Percentiles rank a stretch among this genome's conserved stretches.
Conservation (phyloP, 441 rosid genomes). For the Daphne laureola region DNA sequence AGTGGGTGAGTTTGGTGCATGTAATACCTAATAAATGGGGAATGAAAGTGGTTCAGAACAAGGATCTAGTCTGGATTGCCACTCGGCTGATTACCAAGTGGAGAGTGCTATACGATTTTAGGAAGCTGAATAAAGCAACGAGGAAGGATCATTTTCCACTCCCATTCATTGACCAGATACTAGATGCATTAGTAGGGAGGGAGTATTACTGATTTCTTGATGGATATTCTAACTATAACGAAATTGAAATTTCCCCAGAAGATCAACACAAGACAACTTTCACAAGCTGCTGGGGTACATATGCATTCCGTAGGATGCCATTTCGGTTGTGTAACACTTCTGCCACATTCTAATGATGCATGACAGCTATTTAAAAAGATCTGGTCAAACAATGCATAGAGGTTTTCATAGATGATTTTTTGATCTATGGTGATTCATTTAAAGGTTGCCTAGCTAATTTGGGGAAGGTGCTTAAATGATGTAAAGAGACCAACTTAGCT, state of each 20-base stretch:
- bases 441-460: background rate
- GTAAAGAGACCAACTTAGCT: background rate
- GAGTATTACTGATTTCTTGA: background rate
- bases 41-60: background rate
- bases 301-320: background rate
- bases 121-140: background rate
- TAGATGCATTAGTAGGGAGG: background rate
- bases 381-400: background rate
- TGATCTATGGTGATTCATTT: background rate
- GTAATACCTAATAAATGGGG: background rate
- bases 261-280: conserved; percentile 6
- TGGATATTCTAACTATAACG: background rate
- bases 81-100: background rate
- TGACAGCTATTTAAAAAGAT: background rate
- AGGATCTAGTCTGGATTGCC: background rate
- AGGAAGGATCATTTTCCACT: background rate
- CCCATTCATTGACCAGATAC: background rate
- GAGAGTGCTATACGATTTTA: background rate
- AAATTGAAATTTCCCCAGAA: background rate
- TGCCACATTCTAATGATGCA: background rate
- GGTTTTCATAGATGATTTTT: conserved; percentile 9
- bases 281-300: conserved; percentile 2
- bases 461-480: background rate
- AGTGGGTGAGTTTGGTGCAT: background rate
- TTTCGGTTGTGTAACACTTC: background rate